Base-by-base conservation (phyloP, 345 rosid genomes). In the Pugionium dolabratum region DNA sequence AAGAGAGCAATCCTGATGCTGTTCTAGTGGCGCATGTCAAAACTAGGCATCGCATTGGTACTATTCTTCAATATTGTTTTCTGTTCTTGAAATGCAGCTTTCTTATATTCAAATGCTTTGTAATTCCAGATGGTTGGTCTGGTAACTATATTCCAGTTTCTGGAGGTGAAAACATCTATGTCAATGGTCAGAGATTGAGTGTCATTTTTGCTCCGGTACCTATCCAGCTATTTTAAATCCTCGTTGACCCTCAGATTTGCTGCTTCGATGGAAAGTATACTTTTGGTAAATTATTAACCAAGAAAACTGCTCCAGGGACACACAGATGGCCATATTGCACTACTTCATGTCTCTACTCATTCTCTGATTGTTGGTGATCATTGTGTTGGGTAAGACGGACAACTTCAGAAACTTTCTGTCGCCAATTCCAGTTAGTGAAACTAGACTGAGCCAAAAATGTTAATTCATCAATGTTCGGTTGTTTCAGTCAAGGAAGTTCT, bases 341-440 rank as follows among this genome's bases (percentile, higher is more conserved):
- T 93, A 65, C 88, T 83, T 59, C 84, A 89, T 79, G 77, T 9
- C 71, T 75, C 75, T 62, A 81, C 97, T 58, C 82, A 72, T 64
- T 83, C 96, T 8, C 76, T 93, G 72, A 80, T 93, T 72, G 91
- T 78, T 37, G 96, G 97, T 52, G 98, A 93, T 75, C 98, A 93
- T 69, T 93, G 97, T 69, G 75, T 93, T 64, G 95, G 98, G 98
- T 93, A 85, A 80, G 91, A 59, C 66, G n/a, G 2, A 9, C 29
- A 76, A 65, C 48, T 63, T 11, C 32, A 36, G 4, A 52, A 66
- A 42, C 25, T 52, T 6, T 54, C 1, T 35, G 41, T 59, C 30
- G 54, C 35, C 18, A 45, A 27, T 44, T 43, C 29, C 39, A 35
- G 28, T 36, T n/a, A 26, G 49, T 36, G 53, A 78, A 73, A 63